These are phyloP conservation scores for Cystobasidium pallidum DNA, from an alignment of 1,284 basidiomycete species.

Conservation along the genomic window DNA sequence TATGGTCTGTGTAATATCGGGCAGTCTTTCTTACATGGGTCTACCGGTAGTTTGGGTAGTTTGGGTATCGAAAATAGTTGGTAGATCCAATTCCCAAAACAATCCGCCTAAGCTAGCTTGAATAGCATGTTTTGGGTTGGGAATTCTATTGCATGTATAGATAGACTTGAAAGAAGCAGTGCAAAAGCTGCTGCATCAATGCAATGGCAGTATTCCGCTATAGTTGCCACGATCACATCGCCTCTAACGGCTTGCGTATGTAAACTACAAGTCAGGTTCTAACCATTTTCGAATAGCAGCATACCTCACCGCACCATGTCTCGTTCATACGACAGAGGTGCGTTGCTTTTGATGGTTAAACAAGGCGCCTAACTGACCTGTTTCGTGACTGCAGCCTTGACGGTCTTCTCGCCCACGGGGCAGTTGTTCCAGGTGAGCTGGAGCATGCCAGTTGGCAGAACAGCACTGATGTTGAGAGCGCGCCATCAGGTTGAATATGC, in stretches of 20 bases:
- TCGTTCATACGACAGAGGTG: slow-evolving; percentile 56
- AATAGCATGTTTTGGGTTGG: too few relatives aligned
- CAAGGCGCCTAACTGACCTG: neutral
- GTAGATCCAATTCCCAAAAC: too few relatives aligned
- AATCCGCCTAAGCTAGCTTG: too few relatives aligned
- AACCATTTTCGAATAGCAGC: neutral
- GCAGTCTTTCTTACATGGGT: too few relatives aligned
- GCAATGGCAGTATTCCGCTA: too few relatives aligned
- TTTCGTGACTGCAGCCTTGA: slow-evolving; percentile 64
- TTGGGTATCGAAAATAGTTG: too few relatives aligned
- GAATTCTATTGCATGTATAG: too few relatives aligned
- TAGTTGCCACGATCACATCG: slow-evolving; percentile 15
- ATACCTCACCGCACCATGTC: slow-evolving; percentile 31
- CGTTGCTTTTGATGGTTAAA: neutral
- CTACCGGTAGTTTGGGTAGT: too few relatives aligned
- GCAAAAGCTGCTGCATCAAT: too few relatives aligned
- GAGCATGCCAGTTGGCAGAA: neutral
- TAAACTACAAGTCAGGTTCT: too few relatives aligned
- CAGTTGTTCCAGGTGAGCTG: slow-evolving; percentile 80
- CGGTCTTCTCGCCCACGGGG: slow-evolving; percentile 92
- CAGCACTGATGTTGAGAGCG: neutral
- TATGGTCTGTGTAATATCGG: too few relatives aligned
- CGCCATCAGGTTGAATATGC: slow-evolving; percentile 89
- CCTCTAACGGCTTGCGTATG: slow-evolving; percentile 11
- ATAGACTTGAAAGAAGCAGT: too few relatives aligned